Percentiles rank a stretch among this genome's conserved stretches.
These are phyloP conservation scores for Neonectria punicea DNA, from an alignment of 2,329 filamentous ascomycete species.

Conservation along the genomic window DNA sequence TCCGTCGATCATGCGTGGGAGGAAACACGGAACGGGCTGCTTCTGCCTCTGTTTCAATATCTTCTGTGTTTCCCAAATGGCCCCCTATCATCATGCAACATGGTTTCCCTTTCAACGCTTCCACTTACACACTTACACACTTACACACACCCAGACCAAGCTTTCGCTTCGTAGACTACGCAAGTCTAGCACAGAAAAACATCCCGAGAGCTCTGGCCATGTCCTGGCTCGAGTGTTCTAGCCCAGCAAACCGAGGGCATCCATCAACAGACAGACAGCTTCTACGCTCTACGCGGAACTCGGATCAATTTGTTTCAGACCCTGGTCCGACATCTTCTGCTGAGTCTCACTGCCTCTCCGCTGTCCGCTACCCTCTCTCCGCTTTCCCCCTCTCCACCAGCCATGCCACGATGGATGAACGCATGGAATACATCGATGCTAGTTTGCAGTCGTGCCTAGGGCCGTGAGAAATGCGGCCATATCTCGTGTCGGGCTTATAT, in stretches of 20 bases:
- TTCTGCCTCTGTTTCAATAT: slow-evolving; percentile 15
- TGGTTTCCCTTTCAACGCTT: too few species aligned
- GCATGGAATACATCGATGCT: background rate
- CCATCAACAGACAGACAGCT: too few species aligned
- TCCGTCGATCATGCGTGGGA: slow-evolving; percentile 19
- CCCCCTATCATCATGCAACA: too few species aligned
- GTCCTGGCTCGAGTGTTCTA: slow-evolving; percentile 23
- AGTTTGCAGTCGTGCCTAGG: slow-evolving; percentile 3
- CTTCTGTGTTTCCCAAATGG: background rate
- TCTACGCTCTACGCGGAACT: too few species aligned
- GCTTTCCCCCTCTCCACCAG: background rate
- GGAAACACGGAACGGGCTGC: slow-evolving; percentile 4
- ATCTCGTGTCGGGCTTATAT: slow-evolving; percentile 3
- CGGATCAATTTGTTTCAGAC: slow-evolving; percentile 10
- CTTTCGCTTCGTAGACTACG: too few species aligned
- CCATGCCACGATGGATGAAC: background rate
- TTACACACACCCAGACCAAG: background rate
- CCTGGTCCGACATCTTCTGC: slow-evolving; percentile 9
- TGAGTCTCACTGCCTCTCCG: slow-evolving; percentile 18
- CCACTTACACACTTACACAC: background rate
- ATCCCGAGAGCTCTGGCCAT: slow-evolving; percentile 34
- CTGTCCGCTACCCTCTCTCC: too few species aligned
- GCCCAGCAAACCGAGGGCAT: too few species aligned
- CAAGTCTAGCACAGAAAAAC: slow-evolving; percentile 20
- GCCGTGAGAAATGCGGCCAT: slow-evolving; percentile 14